These are phyloP conservation scores for Fomitopsis pulvina DNA, from an alignment of 768 basidiomycete genomes.

Conservation along the genomic window DNA sequence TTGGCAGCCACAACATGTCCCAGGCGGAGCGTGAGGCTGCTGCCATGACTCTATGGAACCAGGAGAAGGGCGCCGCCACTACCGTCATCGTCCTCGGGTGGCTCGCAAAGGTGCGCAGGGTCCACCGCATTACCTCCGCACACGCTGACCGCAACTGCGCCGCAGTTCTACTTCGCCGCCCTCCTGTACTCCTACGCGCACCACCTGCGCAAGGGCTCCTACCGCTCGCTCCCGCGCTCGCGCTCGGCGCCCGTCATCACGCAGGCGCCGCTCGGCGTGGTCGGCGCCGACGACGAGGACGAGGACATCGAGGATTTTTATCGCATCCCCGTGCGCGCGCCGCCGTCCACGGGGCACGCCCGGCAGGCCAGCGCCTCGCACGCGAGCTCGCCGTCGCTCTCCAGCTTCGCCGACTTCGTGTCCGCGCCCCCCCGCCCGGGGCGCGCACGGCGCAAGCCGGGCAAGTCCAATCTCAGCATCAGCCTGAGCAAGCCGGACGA, in stretches of 20 bases:
- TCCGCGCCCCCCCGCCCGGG: conserved; percentile 45
- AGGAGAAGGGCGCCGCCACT: conserved; percentile 80
- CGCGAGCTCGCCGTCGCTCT: conserved; percentile 8
- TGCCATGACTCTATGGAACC: conserved; percentile 81
- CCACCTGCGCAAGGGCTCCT: conserved; percentile 89
- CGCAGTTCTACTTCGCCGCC: conserved; percentile 84
- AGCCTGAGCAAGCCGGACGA: conserved; percentile 14
- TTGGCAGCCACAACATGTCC: conserved; percentile 42
- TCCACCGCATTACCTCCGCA: background rate
- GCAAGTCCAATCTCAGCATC: conserved; percentile 15
- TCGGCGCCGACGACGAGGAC: conserved; percentile 45
- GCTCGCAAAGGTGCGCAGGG: conserved; percentile 68
- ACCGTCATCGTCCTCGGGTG: conserved; percentile 77
- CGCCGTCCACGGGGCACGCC: conserved; percentile 6
- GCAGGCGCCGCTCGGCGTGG: conserved; percentile 32
- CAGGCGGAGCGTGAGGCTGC: conserved; percentile 61
- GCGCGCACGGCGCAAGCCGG: conserved; percentile 19
- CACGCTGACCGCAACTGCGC: background rate
- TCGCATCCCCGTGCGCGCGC: conserved; percentile 47
- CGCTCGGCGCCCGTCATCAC: conserved; percentile 21
- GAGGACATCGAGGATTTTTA: conserved; percentile 66
- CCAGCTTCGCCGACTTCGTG: conserved; percentile 57
- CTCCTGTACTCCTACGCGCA: conserved; percentile 89
- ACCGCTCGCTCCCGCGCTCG: conserved; percentile 65
- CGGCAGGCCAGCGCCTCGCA: conserved; percentile 5